These are phyloP conservation scores for Polyplosphaeria fusca DNA, from an alignment of 495 filamentous ascomycete genomes.

Conservation along the genomic window DNA sequence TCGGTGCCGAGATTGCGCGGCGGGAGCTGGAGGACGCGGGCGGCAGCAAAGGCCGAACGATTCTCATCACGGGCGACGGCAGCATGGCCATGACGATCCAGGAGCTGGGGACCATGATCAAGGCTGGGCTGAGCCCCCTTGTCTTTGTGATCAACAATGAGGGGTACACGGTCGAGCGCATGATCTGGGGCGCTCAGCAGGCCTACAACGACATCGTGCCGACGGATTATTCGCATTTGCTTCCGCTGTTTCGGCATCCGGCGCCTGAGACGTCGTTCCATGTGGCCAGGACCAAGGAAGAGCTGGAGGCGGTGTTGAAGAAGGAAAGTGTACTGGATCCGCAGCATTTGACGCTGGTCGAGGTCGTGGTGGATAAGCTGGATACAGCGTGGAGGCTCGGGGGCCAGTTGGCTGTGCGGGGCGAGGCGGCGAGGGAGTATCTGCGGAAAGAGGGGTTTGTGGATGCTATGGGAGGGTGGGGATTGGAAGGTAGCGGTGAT, in stretches of 20 bases:
- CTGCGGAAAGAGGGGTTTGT: conserved; percentile 41
- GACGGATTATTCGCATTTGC: conserved; percentile 38
- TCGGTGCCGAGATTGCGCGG: conserved; percentile 39
- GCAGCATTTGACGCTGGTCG: conserved; percentile 35
- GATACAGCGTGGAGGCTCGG: conserved; percentile 40
- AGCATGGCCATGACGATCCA: conserved; percentile 42
- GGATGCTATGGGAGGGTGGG: conserved; percentile 28
- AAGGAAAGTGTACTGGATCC: conserved; percentile 28
- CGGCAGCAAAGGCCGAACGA: conserved; percentile 29
- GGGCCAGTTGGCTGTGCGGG: conserved; percentile 34
- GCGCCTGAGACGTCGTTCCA: conserved; percentile 33
- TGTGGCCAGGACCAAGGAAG: conserved; percentile 36
- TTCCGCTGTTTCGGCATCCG: conserved; percentile 40
- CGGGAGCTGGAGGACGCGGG: conserved; percentile 10
- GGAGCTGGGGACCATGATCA: conserved; percentile 44
- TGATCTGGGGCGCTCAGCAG: conserved; percentile 42
- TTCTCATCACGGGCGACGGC: conserved; percentile 43
- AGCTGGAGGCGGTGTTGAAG: conserved; percentile 36
- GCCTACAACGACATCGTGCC: conserved; percentile 44
- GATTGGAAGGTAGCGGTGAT: conserved; percentile 7
- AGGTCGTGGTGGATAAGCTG: conserved; percentile 40
- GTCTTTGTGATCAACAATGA: conserved; percentile 43
- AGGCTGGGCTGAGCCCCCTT: conserved; percentile 26
- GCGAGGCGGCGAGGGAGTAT: conserved; percentile 32
- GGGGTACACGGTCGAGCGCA: conserved; percentile 44